Conservation (phyloP, 345 rosid species). For the Populus deltoides region DNA sequence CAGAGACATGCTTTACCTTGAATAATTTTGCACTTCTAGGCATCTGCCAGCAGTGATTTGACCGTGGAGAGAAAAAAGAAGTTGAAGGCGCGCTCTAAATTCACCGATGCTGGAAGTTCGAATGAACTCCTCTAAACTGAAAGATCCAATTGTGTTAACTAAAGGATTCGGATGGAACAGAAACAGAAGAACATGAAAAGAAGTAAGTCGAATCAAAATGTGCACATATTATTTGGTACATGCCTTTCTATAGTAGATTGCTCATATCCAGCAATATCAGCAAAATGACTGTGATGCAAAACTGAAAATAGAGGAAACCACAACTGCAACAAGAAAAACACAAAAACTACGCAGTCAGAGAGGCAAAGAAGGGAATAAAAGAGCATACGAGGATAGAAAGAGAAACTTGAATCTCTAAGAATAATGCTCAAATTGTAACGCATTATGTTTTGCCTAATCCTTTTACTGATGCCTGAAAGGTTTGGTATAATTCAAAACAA, state of each 20-base stretch:
- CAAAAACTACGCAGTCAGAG: not conserved
- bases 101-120: slow-evolving; percentile 86
- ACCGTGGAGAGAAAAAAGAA: slow-evolving; percentile 75
- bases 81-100: slow-evolving; percentile 80
- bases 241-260: slow-evolving; percentile 67
- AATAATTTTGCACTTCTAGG: slow-evolving; percentile 40
- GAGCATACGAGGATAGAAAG: not conserved
- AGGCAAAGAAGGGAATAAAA: not conserved
- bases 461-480: too few relatives aligned
- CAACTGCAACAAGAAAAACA: slow-evolving; percentile 55
- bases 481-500: too few relatives aligned
- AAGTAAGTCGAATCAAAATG: not conserved
- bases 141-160: slow-evolving; percentile 23
- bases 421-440: too few relatives aligned
- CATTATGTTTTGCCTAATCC: too few relatives aligned
- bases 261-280: slow-evolving; percentile 39
- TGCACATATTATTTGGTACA: slow-evolving; percentile 1
- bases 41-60: slow-evolving; percentile 59
- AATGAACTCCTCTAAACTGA: slow-evolving; percentile 85
- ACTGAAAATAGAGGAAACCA: slow-evolving; percentile 92
- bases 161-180: not conserved
- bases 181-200: not conserved
- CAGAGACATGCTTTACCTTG: slow-evolving; percentile 44
- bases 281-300: slow-evolving; percentile 47
- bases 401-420: not conserved